Conservation (phyloP, 371 early-diverging fungal species). For the Mortierella sp. region DNA sequence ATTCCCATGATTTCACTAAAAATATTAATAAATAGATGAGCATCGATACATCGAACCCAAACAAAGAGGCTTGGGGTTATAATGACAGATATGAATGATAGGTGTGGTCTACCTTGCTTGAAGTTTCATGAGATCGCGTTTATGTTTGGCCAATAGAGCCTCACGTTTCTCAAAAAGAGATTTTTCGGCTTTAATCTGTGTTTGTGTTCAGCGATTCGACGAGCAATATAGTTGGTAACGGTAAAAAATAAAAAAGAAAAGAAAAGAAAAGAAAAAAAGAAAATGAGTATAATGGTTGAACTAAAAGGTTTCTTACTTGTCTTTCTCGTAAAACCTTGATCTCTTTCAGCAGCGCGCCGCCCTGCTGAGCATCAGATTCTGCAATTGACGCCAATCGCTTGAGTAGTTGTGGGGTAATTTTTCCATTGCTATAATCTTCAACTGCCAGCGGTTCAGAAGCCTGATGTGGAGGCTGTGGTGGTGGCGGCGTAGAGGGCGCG, state of each 20-base stretch:
- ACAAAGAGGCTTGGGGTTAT: not conserved
- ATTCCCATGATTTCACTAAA: constrained; percentile 50
- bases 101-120: constrained; percentile 42
- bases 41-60: not conserved
- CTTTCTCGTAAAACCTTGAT: constrained; percentile 22
- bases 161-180: constrained; percentile 29
- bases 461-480: not conserved
- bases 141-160: constrained; percentile 24
- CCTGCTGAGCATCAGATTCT: constrained; percentile 32
- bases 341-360: constrained; percentile 25
- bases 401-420: constrained; percentile 43
- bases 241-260: not conserved
- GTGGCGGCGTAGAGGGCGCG: not conserved
- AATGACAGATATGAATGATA: not conserved
- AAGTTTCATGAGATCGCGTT: constrained; percentile 32
- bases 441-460: not conserved
- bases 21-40: not conserved
- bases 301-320: constrained; percentile 21
- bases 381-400: constrained; percentile 39
- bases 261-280: no score
- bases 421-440: constrained; percentile 44
- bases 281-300: no score
- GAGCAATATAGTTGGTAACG: not conserved
- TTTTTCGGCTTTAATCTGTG: constrained; percentile 18
- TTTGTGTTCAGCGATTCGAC: no score